Evolutionary conservation across 2,329 filamentous ascomycete species (phyloP), one percentile per base, ranked within the genome.

Genomic region (Myriosclerotinia scirpicola): DNA sequence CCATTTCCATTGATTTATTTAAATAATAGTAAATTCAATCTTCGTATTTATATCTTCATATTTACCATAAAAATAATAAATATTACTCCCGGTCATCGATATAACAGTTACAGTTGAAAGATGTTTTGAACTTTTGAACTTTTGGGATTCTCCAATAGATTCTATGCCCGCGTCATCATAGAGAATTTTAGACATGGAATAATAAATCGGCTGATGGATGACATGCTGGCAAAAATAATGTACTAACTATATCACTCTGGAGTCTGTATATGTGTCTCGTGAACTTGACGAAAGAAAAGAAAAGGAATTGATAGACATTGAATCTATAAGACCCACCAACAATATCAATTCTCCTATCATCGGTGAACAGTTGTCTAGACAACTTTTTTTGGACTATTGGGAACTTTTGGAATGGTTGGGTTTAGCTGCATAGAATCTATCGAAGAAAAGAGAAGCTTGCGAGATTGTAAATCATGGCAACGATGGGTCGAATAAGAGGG

Each of bases 291-390:
- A 30, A 54, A 15, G 15, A 34, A n/a, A 55, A 56, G 20, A 11
- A 7, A 17, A 30, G 9, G 8, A 11, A 38, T 6, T 15, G 22
- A 36, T 20, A 11, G 11, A 20, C 40, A 60, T 30, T 48, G 40
- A n/a, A 50, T n/a, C 44, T 20, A 52, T 7, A 42, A 14, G 42
- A 50, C 40, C 59, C 46, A 54, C 52, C 11, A 22, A 3, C 50
- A 14, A 14, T 15, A 11, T 17, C 38, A 3, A 36, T 36, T 48
- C 44, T 36, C 65, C 65, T 64, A 67, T 67, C 60, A 67, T 56
- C 60, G 40, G 6, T 20, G 65, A 40, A 67, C 65, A 67, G 60
- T 67, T 67, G 65, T 67, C 59, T 26, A 38, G 52, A 52, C 53
- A 58, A 52, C 53, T 48, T 20, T 15, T 59, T 46, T 20, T 12